Percentiles rank a stretch among this genome's conserved stretches.
These are phyloP conservation scores for Cercospora janseana DNA, from an alignment of 2,329 filamentous ascomycete genomes.

Conservation along the genomic window DNA sequence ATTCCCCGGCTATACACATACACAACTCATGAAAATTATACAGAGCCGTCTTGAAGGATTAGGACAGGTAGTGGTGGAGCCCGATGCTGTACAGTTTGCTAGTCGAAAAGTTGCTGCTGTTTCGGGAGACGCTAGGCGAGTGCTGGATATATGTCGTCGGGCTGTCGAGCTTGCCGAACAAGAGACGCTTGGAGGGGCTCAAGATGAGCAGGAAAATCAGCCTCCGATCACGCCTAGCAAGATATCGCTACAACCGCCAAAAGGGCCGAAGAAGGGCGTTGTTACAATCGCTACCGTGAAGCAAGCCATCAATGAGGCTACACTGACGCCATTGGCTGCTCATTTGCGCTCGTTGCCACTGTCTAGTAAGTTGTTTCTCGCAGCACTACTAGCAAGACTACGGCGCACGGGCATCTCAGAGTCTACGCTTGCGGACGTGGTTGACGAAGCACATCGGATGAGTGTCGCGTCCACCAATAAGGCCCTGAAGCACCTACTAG, in stretches of 20 bases:
- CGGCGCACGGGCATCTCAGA: slow-evolving; percentile 82
- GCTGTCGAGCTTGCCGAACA: slow-evolving; percentile 93
- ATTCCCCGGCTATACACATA: slow-evolving; percentile 94
- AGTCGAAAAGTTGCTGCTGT: slow-evolving; percentile 95
- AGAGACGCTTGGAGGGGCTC: slow-evolving; percentile 48
- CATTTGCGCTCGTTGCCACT: slow-evolving; percentile 80
- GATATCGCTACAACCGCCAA: slow-evolving; percentile 41
- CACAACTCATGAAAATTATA: slow-evolving; percentile 96
- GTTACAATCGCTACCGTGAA: slow-evolving; percentile 94
- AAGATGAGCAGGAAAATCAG: slow-evolving; percentile 34
- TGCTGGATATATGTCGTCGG: slow-evolving; percentile 89
- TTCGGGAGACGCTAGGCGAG: slow-evolving; percentile 86
- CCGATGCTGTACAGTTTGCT: slow-evolving; percentile 93
- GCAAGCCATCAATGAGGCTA: slow-evolving; percentile 91
- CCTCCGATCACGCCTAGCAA: slow-evolving; percentile 64
- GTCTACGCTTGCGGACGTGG: slow-evolving; percentile 81
- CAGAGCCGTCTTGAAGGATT: slow-evolving; percentile 88
- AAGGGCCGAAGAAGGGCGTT: slow-evolving; percentile 47
- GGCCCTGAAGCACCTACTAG: slow-evolving; percentile 61
- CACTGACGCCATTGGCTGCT: slow-evolving; percentile 86
- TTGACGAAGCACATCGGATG: slow-evolving; percentile 78
- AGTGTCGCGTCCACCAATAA: slow-evolving; percentile 58
- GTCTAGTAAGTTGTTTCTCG: slow-evolving; percentile 78
- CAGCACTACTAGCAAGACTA: slow-evolving; percentile 74
- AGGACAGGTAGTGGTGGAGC: slow-evolving; percentile 76